These are phyloP conservation scores for Kuraishia molischiana DNA, from an alignment of 805 yeast species.

Conservation along the genomic window DNA sequence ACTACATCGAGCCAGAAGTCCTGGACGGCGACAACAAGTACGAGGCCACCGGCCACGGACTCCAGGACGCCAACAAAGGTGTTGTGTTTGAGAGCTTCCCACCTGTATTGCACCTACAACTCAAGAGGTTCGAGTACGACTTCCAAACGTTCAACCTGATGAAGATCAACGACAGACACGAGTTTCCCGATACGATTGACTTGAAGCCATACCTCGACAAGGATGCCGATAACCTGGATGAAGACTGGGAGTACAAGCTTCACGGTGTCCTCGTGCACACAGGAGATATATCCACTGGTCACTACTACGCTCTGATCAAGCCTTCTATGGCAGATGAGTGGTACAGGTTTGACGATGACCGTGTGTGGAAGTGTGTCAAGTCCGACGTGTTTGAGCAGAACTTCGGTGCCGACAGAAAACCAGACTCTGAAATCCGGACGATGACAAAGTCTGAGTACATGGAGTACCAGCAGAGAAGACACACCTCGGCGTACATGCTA, in stretches of 20 bases:
- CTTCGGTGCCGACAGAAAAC: slow-evolving; percentile 67
- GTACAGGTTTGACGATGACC: slow-evolving; percentile 93
- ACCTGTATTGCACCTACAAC: slow-evolving; percentile 84
- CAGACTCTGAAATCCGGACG: slow-evolving; percentile 35
- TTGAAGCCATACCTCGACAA: slow-evolving; percentile 70
- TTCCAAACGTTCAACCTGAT: slow-evolving; percentile 81
- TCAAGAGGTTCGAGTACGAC: slow-evolving; percentile 92
- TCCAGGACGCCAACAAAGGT: slow-evolving; percentile 95
- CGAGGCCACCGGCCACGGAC: slow-evolving; percentile 80
- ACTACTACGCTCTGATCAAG: slow-evolving; percentile 88
- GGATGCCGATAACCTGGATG: slow-evolving; percentile 30
- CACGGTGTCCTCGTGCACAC: slow-evolving; percentile 95
- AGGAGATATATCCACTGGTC: slow-evolving; percentile 95
- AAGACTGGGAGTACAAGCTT: slow-evolving; percentile 69
- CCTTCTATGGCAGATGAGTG: slow-evolving; percentile 65
- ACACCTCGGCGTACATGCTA: slow-evolving; percentile 95
- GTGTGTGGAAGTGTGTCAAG: slow-evolving; percentile 79
- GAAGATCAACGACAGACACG: slow-evolving; percentile 87
- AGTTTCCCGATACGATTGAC: slow-evolving; percentile 78
- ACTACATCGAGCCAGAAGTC: slow-evolving; percentile 82
- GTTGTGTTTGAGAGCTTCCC: slow-evolving; percentile 89
- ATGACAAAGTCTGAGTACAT: slow-evolving; percentile 53
- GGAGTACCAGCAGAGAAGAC: slow-evolving; percentile 60
- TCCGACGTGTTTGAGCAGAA: slow-evolving; percentile 86
- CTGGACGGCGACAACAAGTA: slow-evolving; percentile 93